Evolutionary conservation across 441 rosid genomes (phyloP).

Genomic region (Raphanus hybrid): DNA sequence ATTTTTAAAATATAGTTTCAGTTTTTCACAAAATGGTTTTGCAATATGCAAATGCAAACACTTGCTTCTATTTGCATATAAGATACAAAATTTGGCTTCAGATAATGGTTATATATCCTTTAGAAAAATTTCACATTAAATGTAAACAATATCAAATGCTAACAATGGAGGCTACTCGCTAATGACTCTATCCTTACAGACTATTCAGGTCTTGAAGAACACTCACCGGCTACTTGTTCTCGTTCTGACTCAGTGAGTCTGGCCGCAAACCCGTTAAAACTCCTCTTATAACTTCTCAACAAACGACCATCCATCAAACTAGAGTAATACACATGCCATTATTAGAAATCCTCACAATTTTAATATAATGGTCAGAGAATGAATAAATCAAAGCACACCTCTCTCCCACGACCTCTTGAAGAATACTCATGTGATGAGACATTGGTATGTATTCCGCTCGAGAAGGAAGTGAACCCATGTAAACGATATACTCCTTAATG

Average conservation of each 20-base stretch:
- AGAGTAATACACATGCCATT: not conserved
- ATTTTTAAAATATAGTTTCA: not conserved
- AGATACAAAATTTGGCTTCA: too few species aligned
- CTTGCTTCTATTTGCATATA: too few species aligned
- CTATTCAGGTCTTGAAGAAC: not conserved
- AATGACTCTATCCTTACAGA: not conserved
- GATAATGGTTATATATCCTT: not conserved
- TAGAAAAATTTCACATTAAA: not conserved
- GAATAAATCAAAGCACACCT: slow-evolving; percentile 22
- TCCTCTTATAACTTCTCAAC: slow-evolving; percentile 55
- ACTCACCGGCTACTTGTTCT: slow-evolving; percentile 15
- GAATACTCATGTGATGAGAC: slow-evolving; percentile 51
- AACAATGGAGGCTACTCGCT: not conserved
- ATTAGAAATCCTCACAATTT: not conserved
- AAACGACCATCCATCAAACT: slow-evolving; percentile 41
- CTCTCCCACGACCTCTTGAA: slow-evolving; percentile 37
- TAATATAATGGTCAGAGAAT: not conserved
- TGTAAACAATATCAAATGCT: not conserved
- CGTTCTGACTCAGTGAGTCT: slow-evolving; percentile 20
- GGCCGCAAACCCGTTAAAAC: slow-evolving; percentile 33
- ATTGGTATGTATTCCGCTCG: slow-evolving; percentile 41
- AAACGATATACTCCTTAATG: slow-evolving; percentile 55
- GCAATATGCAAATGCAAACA: too few species aligned
- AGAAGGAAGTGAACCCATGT: slow-evolving; percentile 64
- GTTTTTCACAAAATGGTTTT: not conserved